phyloP scores from a whole-genome alignment of 441 rosid species.

The Adansonia grandidieri region DNA sequence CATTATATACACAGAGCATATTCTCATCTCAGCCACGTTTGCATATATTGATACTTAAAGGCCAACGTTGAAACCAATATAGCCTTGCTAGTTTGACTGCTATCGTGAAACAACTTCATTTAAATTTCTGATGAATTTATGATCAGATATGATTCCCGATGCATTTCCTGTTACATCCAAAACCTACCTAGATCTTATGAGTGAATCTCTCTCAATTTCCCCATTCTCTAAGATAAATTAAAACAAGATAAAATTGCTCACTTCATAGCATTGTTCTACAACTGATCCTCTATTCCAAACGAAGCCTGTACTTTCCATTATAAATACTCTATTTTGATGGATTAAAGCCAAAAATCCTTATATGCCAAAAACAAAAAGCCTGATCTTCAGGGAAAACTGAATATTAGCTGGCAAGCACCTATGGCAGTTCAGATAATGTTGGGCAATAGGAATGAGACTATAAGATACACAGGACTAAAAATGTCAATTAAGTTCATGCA shows the following conservation, averaged over 20 bases:
- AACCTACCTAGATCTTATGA: background rate
- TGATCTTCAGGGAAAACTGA: background rate
- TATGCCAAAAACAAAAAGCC: background rate
- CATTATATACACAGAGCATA: background rate
- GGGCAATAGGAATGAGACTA: conserved; percentile 1
- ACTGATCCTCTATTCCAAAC: background rate
- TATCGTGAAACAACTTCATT: background rate
- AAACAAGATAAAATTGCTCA: background rate
- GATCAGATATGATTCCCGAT: background rate
- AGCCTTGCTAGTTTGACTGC: background rate
- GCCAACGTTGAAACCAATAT: background rate
- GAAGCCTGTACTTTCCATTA: background rate
- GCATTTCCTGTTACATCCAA: background rate
- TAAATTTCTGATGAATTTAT: background rate
- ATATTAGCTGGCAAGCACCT: background rate
- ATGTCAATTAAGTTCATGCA: background rate
- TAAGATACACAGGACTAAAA: background rate
- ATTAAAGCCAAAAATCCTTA: background rate
- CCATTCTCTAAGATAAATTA: background rate
- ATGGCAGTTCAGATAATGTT: background rate
- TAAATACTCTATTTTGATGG: background rate
- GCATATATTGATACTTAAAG: background rate
- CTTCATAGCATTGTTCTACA: background rate
- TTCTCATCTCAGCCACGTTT: background rate
- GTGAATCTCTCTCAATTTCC: conserved; percentile 1